Conservation (phyloP, 2,329 filamentous ascomycete genomes). For the Colletotrichum falcatum region DNA sequence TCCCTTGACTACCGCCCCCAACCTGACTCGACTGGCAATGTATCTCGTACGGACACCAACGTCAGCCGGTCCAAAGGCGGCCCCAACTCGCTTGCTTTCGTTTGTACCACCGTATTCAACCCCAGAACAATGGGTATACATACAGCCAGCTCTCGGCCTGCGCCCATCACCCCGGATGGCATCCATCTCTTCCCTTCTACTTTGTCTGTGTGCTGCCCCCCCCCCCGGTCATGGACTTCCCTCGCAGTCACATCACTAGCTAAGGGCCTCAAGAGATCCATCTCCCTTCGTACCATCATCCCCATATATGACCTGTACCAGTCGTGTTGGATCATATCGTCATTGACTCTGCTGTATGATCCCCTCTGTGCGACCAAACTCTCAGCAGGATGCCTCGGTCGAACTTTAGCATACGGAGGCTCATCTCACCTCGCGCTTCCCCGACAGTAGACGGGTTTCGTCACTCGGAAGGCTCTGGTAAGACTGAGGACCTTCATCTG, state of each 20-base stretch:
- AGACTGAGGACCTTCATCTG: slow-evolving; percentile 40
- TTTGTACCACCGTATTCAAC: slow-evolving; percentile 37
- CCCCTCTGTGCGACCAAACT: slow-evolving; percentile 14
- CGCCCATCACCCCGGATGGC: slow-evolving; percentile 25
- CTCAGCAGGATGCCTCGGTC: slow-evolving; percentile 56
- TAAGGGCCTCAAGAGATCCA: slow-evolving; percentile 11
- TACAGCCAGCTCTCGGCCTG: slow-evolving; percentile 25
- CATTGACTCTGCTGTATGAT: slow-evolving; percentile 42
- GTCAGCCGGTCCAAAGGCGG: slow-evolving; percentile 34
- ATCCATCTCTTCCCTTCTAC: slow-evolving; percentile 24
- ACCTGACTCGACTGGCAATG: slow-evolving; percentile 22
- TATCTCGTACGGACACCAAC: slow-evolving; percentile 20
- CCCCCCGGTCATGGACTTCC: slow-evolving; percentile 13
- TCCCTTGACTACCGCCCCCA: slow-evolving; percentile 28
- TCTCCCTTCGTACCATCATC: slow-evolving; percentile 24
- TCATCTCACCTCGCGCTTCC: slow-evolving; percentile 52
- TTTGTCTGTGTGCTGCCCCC: slow-evolving; percentile 6
- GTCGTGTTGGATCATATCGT: slow-evolving; percentile 21
- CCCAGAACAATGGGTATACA: slow-evolving; percentile 37
- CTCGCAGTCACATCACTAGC: slow-evolving; percentile 19
- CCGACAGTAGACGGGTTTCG: slow-evolving; percentile 34
- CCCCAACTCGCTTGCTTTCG: slow-evolving; percentile 38
- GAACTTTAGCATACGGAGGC: slow-evolving; percentile 57
- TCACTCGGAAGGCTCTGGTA: slow-evolving; percentile 20
- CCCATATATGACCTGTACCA: slow-evolving; percentile 45